Evolutionary conservation across 2,329 filamentous ascomycete genomes (phyloP), one percentile per base, ranked within the genome.

Genomic region (Cladosporium halotolerans): DNA sequence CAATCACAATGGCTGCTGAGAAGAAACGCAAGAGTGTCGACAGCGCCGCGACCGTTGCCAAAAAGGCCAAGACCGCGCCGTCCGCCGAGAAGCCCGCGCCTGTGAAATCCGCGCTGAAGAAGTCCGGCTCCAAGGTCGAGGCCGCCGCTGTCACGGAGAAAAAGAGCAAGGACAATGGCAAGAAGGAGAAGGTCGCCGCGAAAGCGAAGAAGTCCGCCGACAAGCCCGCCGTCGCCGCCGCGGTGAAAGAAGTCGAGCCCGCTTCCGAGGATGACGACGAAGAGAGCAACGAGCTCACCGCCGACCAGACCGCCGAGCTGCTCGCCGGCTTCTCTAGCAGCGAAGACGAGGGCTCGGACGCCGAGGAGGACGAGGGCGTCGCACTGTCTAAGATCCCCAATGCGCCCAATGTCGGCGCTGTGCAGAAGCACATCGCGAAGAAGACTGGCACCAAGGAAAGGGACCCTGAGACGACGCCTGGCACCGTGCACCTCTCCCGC

Each of bases 401-500:
- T n/a, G 59, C 60, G 6, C 70, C 66, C 7, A 64, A 61, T 57
- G 59, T 63, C 39, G 65, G 60, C 54, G 59, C 63, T 58, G 62
- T 61, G 46, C 64, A 67, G 43, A 72, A 72, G 54, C 40, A 51
- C 32, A 65, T 71, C 61, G 70, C 83, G 46, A 71, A 76, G 56
- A 76, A 77, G 60, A 74, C 75, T 13, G 48, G 48, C 46, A 52
- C 39, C 41, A 43, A 41, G 44, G 68, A 77, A 62, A 73, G 76
- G 57, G 72, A 73, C 38, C 69, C 68, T 46, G 74, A 75, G 53
- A 76, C 79, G 44, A 79, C 80, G 48, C 82, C 88, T 1, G 92
- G 91, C 44, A 85, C 93, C 39, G 79, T 97, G 66, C 97, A 96
- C 73, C 79, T 99, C 64, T 90, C 89, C 52, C 89, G 90, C 60